A percentile compares a stretch with the other conserved stretches of the same genome.
Evolutionary conservation across 345 rosid species (phyloP).

Genomic region (Acer saccharum): DNA sequence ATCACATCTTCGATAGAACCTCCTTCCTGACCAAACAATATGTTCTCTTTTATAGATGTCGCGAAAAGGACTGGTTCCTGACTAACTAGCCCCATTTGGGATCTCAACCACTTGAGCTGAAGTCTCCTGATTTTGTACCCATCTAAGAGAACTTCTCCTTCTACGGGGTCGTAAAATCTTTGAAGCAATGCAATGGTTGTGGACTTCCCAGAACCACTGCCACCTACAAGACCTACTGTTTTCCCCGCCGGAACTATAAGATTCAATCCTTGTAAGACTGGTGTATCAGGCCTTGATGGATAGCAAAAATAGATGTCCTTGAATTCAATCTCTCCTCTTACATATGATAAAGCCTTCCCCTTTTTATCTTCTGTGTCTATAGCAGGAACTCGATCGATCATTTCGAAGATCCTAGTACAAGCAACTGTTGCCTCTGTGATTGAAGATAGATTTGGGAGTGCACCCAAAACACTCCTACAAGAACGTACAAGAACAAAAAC

Average conservation of each 20-base stretch:
- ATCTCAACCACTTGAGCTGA: conserved; percentile 69
- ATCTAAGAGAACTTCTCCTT: conserved; percentile 60
- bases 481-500: not conserved
- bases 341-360: conserved; percentile 67
- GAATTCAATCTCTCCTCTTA: conserved; percentile 64
- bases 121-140: conserved; percentile 57
- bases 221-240: conserved; percentile 66
- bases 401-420: conserved; percentile 47
- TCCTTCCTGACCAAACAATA: conserved; percentile 67
- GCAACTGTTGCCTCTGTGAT: conserved; percentile 61
- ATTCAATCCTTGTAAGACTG: conserved; percentile 53
- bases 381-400: conserved; percentile 50
- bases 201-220: conserved; percentile 79
- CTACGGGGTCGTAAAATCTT: conserved; percentile 61
- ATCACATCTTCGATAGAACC: conserved; percentile 58
- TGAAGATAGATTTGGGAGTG: conserved; percentile 59
- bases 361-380: conserved; percentile 58
- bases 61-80: conserved; percentile 72
- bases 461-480: conserved; percentile 58
- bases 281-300: conserved; percentile 67
- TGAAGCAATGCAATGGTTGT: conserved; percentile 59
- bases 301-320: conserved; percentile 49
- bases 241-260: conserved; percentile 61
- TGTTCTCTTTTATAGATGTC: conserved; percentile 61
- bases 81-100: conserved; percentile 67